These are phyloP conservation scores for Cyclotella choctawhatcheeana DNA, from an alignment of 108 stramenopile species.

Conservation along the genomic window DNA sequence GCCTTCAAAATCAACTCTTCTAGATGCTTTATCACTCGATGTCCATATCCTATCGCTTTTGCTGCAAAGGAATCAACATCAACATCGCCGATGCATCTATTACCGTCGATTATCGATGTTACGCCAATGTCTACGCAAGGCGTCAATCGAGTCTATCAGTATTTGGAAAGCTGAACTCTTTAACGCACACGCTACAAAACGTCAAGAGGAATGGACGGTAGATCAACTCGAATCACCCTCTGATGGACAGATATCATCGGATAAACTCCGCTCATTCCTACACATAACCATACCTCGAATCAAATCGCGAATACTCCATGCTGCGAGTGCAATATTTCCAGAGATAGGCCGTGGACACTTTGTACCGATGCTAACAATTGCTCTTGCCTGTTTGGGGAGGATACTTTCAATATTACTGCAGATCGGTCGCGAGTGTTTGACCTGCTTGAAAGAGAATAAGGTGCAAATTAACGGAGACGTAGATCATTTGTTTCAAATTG, in stretches of 20 bases:
- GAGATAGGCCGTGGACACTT: slow-evolving; percentile 79
- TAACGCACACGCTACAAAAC: background rate
- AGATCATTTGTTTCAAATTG: slow-evolving; percentile 30
- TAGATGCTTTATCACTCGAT: slow-evolving; percentile 61
- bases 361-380: slow-evolving; percentile 74
- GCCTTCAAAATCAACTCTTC: background rate
- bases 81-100: slow-evolving; percentile 75
- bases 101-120: slow-evolving; percentile 69
- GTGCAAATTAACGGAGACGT: slow-evolving; percentile 27
- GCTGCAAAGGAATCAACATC: slow-evolving; percentile 61
- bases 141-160: slow-evolving; percentile 14
- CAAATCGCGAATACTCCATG: slow-evolving; percentile 64
- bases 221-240: slow-evolving; percentile 3
- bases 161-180: slow-evolving; percentile 5
- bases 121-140: slow-evolving; percentile 24
- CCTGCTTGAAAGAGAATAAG: slow-evolving; percentile 21
- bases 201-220: slow-evolving; percentile 32
- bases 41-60: slow-evolving; percentile 59
- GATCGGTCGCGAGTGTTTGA: slow-evolving; percentile 38
- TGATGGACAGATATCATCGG: slow-evolving; percentile 1
- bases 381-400: slow-evolving; percentile 49
- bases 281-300: slow-evolving; percentile 49
- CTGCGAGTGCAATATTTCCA: slow-evolving; percentile 52
- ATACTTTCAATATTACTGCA: slow-evolving; percentile 27
- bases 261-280: slow-evolving; percentile 15